These are phyloP conservation scores for Tetrapisispora namnaoensis DNA, from an alignment of 805 yeast genomes.

Conservation along the genomic window DNA sequence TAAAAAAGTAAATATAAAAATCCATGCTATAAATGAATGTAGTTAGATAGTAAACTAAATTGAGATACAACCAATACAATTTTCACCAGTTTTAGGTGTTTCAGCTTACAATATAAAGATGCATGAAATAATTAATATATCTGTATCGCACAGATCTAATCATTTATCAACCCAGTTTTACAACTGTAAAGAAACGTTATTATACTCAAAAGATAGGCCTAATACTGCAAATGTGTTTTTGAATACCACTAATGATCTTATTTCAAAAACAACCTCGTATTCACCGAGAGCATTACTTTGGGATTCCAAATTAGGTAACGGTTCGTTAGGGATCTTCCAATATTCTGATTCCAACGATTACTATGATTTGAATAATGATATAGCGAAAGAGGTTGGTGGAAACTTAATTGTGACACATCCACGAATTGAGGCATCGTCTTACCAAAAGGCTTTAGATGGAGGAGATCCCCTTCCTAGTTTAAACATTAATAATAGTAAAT, in stretches of 20 bases:
- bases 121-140: conserved; percentile 67
- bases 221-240: conserved; percentile 30
- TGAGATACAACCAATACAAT: too few species aligned
- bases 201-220: conserved; percentile 25
- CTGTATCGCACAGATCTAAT: conserved; percentile 64
- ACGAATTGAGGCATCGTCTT: conserved; percentile 41
- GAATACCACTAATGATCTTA: conserved; percentile 31
- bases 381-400: conserved; percentile 5
- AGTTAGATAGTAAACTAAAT: neutral
- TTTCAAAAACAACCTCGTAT: conserved; percentile 44
- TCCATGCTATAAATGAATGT: neutral
- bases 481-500: conserved; percentile 35
- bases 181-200: conserved; percentile 68
- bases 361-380: conserved; percentile 10
- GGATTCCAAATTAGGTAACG: conserved; percentile 72
- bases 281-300: conserved; percentile 78
- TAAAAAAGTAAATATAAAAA: too few species aligned
- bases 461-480: conserved; percentile 28
- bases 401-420: conserved; percentile 28
- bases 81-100: neutral
- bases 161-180: conserved; percentile 73
- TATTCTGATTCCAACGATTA: conserved; percentile 29
- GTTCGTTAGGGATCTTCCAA: conserved; percentile 50
- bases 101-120: conserved; percentile 26
- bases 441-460: conserved; percentile 58